Conservation (phyloP, 2,329 filamentous ascomycete genomes). For the Ophioceras dolichostomum region DNA sequence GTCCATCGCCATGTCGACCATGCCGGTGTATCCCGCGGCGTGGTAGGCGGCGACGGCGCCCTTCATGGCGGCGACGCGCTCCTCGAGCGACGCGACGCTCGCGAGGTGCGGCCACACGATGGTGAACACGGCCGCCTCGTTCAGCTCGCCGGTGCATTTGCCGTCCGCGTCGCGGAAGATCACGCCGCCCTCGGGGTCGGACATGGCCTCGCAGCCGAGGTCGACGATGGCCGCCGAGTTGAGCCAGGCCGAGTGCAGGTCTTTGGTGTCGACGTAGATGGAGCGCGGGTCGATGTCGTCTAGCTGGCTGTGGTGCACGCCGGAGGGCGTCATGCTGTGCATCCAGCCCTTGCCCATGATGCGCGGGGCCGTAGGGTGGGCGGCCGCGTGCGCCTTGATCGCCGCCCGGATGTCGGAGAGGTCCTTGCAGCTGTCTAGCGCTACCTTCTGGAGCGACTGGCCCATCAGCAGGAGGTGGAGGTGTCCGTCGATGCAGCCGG, state of each 20-base stretch:
- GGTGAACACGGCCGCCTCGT: slow-evolving; percentile 38
- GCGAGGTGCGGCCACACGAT: slow-evolving; percentile 43
- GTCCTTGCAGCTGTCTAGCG: slow-evolving; percentile 30
- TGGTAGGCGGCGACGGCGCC: slow-evolving; percentile 35
- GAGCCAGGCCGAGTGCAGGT: slow-evolving; percentile 44
- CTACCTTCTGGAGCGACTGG: slow-evolving; percentile 37
- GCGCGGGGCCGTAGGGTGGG: slow-evolving; percentile 29
- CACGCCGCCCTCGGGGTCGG: slow-evolving; percentile 35
- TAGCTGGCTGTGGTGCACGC: slow-evolving; percentile 34
- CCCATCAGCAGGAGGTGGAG: slow-evolving; percentile 44
- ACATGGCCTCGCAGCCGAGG: slow-evolving; percentile 31
- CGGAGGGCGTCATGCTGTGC: slow-evolving; percentile 39
- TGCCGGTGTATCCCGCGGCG: slow-evolving; percentile 37
- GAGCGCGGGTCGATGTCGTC: slow-evolving; percentile 35
- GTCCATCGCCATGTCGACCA: slow-evolving; percentile 49
- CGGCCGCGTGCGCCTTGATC: slow-evolving; percentile 29
- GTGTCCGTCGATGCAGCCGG: slow-evolving; percentile 45
- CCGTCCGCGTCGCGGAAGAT: slow-evolving; percentile 35
- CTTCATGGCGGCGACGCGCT: slow-evolving; percentile 31
- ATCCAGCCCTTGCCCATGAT: slow-evolving; percentile 43
- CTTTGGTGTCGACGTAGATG: slow-evolving; percentile 44
- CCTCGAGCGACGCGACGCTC: slow-evolving; percentile 29
- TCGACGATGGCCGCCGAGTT: slow-evolving; percentile 38
- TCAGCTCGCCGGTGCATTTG: slow-evolving; percentile 35
- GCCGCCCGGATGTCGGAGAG: slow-evolving; percentile 34